Evolutionary conservation across 257 asterid genomes (phyloP), one percentile per base, ranked within the genome.

Genomic region (Fraxinus quadrangulata): DNA sequence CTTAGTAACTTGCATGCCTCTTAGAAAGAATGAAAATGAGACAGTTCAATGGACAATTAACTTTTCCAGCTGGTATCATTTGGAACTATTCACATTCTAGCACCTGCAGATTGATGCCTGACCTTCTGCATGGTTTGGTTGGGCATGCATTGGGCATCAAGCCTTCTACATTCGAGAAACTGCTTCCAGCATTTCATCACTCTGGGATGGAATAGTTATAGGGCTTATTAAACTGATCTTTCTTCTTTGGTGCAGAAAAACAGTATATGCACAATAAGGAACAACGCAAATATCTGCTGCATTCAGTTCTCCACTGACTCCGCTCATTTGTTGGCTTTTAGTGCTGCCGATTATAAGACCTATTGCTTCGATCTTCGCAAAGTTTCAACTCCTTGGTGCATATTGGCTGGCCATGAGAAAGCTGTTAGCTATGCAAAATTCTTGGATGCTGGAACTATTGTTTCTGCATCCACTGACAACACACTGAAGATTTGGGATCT

Each of bases 291-390:
- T 85, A 92, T 92, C 70, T 94, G 97, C 89, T 79, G 92, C 74
- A 93, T 92, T 75, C 99, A 92, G 86, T 92, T 92, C 82, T 94
- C 99, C 51, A 76, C 91, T 11, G 84, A 89, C 78, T 89, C 96
- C 30, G 16, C 88, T 75, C 88, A 94, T 83, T 78, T 92, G 51
- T 78, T 94, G 91, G 88, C 96, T 70, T 92, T 88, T 81, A 91
- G 90, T 83, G 87, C 99, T 75, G 91, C 99, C 19, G 97, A 95
- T 87, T 92, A 91, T 75, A 91, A 83, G 86, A 90, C 93, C 72
- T 90, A 92, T 69, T 95, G 98, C 87, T 95, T 91, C 42, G 99
- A 95, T 81, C 96, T 95, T 77, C 96, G 98, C 54, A 90, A 95
- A 83, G 78, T 70, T 69, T 89, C 96, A n/a, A 80, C 68, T 70